phyloP scores from a whole-genome alignment of 495 filamentous ascomycete genomes.

The Penicillium paradoxum region DNA sequence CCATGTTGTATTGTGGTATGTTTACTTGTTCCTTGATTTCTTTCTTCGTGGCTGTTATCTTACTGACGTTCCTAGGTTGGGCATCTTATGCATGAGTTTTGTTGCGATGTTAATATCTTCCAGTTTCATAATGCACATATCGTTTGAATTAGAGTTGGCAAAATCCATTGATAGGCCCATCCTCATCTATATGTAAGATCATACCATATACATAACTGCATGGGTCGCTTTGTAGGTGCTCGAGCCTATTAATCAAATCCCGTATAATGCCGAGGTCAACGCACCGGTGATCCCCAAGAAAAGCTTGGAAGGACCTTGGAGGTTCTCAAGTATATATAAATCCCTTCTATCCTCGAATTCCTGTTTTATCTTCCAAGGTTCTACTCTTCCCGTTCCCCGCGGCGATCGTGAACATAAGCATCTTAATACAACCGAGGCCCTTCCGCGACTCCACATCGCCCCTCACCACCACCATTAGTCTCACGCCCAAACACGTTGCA shows the following conservation, averaged over 20 bases:
- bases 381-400: not conserved
- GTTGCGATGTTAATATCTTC: not conserved
- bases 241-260: not conserved
- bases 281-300: not conserved
- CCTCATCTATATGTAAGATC: too few relatives aligned
- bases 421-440: not conserved
- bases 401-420: too few relatives aligned
- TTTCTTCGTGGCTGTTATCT: too few relatives aligned
- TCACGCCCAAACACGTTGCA: not conserved
- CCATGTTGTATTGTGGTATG: slow-evolving; percentile 84
- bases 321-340: not conserved
- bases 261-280: not conserved
- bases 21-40: not conserved
- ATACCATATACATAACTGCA: too few relatives aligned
- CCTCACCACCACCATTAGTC: not conserved
- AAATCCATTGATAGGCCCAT: not conserved
- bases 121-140: not conserved
- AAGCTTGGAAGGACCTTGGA: not conserved
- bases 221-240: not conserved
- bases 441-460: not conserved
- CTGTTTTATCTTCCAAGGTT: not conserved
- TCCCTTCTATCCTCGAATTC: not conserved
- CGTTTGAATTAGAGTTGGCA: not conserved
- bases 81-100: slow-evolving; percentile 2
- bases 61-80: not conserved